Evolutionary conservation across 192 early-diverging fungal species (phyloP).

Genomic region (Coemansia sp.): DNA sequence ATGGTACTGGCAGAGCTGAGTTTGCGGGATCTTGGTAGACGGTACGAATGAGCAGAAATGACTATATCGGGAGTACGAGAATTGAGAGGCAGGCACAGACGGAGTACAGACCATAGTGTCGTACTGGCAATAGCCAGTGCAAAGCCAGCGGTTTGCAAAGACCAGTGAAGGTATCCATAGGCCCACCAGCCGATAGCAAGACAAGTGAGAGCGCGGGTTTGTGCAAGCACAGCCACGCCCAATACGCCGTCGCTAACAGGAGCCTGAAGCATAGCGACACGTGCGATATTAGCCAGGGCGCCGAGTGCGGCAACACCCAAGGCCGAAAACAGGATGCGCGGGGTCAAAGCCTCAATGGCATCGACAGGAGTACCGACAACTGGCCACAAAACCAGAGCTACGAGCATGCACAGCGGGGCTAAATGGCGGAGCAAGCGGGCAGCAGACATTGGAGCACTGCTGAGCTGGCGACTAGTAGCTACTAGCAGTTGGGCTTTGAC

Average conservation of each 20-base stretch:
- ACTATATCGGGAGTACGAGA: background rate
- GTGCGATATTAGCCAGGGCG: slow-evolving; percentile 19
- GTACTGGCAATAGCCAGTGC: slow-evolving; percentile 2
- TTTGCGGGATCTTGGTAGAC: slow-evolving; percentile 2
- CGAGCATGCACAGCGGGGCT: slow-evolving; percentile 36
- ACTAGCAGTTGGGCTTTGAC: slow-evolving; percentile 22
- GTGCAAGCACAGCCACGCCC: slow-evolving; percentile 28
- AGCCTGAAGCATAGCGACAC: slow-evolving; percentile 24
- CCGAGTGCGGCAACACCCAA: slow-evolving; percentile 31
- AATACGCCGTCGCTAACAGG: slow-evolving; percentile 22
- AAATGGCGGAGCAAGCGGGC: slow-evolving; percentile 35
- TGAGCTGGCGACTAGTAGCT: slow-evolving; percentile 7
- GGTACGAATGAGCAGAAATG: background rate
- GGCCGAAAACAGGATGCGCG: slow-evolving; percentile 5
- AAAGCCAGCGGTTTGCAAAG: slow-evolving; percentile 29
- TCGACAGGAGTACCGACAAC: slow-evolving; percentile 27
- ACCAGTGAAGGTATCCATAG: slow-evolving; percentile 25
- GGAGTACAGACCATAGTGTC: background rate
- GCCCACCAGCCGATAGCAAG: slow-evolving; percentile 50
- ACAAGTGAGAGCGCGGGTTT: slow-evolving; percentile 26
- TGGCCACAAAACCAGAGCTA: slow-evolving; percentile 42
- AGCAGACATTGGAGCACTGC: slow-evolving; percentile 17
- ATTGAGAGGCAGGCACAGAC: background rate
- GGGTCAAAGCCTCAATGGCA: slow-evolving; percentile 18
- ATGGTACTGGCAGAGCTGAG: slow-evolving; percentile 11